These are phyloP conservation scores for Aechmea fasciata DNA, from an alignment of 176 grass and related monocot genomes.

Conservation along the genomic window DNA sequence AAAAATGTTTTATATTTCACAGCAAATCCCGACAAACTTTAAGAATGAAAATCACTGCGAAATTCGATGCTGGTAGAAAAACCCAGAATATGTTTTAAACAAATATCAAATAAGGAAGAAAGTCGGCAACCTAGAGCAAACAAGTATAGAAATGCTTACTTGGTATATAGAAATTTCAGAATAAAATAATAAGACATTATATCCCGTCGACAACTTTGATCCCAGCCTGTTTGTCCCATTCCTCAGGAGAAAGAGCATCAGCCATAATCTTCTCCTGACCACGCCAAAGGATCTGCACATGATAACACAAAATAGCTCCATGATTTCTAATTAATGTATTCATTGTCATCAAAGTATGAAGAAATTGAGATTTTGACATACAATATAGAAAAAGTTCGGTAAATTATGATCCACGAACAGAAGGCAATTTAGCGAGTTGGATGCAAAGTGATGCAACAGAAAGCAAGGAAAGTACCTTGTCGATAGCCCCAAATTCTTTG, in stretches of 20 bases:
- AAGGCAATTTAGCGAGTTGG: neutral
- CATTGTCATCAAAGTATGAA: slow-evolving; percentile 2
- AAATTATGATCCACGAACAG: neutral
- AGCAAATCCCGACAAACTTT: no score
- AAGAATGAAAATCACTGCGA: no score
- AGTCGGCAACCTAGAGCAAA: neutral
- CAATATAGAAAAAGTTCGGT: neutral
- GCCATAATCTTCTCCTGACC: slow-evolving; percentile 72
- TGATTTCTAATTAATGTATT: slow-evolving; percentile 5
- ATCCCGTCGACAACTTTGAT: slow-evolving; percentile 33
- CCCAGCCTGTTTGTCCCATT: slow-evolving; percentile 58
- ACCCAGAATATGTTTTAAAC: no score
- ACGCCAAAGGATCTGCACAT: slow-evolving; percentile 60
- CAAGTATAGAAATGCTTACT: slow-evolving; percentile 21
- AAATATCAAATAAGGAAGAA: no score
- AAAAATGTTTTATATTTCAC: no score
- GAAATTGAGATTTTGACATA: neutral
- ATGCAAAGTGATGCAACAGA: neutral
- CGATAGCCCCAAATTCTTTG: slow-evolving; percentile 91
- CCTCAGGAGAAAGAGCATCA: slow-evolving; percentile 50
- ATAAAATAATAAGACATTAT: slow-evolving; percentile 25
- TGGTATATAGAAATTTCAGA: slow-evolving; percentile 12
- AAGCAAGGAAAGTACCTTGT: slow-evolving; percentile 64
- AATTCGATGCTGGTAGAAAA: no score
- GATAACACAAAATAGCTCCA: slow-evolving; percentile 6